These are phyloP conservation scores for Triadica sebifera DNA, from an alignment of 345 rosid species.

Conservation along the genomic window DNA sequence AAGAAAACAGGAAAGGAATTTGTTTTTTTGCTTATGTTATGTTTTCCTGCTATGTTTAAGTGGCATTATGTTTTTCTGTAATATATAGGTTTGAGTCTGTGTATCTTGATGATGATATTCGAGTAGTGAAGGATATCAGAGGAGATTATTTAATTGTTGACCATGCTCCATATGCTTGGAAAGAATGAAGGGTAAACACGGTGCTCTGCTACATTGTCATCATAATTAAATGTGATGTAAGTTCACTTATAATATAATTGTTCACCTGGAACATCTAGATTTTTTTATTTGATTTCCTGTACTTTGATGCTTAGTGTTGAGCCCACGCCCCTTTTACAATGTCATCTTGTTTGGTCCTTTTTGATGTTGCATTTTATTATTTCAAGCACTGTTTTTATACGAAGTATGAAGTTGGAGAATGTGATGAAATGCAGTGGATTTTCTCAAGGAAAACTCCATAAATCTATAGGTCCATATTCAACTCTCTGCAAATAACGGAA, in stretches of 20 bases:
- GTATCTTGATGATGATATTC: conserved; percentile 62
- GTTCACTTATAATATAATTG: neutral
- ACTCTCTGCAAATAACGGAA: neutral
- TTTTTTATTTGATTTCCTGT: too few species aligned
- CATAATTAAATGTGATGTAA: conserved; percentile 14
- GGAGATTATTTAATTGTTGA: conserved; percentile 70
- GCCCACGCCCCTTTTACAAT: too few species aligned
- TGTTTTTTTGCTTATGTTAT: neutral
- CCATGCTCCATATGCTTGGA: conserved; percentile 60
- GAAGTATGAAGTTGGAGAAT: neutral
- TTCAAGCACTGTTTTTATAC: neutral
- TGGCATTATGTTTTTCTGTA: neutral
- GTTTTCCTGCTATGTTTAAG: neutral
- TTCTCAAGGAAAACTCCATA: neutral
- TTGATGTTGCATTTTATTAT: too few species aligned
- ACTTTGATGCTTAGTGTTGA: too few species aligned
- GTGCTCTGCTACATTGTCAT: neutral
- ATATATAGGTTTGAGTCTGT: conserved; percentile 57
- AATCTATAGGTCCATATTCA: neutral
- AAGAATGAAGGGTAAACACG: too few species aligned
- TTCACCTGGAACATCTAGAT: too few species aligned
- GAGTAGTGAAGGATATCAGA: conserved; percentile 77
- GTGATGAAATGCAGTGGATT: neutral
- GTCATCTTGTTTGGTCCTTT: neutral
- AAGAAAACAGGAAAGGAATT: neutral